Evolutionary conservation across 805 yeast genomes (phyloP).

Genomic region (Wickerhamomyces mucosus): DNA sequence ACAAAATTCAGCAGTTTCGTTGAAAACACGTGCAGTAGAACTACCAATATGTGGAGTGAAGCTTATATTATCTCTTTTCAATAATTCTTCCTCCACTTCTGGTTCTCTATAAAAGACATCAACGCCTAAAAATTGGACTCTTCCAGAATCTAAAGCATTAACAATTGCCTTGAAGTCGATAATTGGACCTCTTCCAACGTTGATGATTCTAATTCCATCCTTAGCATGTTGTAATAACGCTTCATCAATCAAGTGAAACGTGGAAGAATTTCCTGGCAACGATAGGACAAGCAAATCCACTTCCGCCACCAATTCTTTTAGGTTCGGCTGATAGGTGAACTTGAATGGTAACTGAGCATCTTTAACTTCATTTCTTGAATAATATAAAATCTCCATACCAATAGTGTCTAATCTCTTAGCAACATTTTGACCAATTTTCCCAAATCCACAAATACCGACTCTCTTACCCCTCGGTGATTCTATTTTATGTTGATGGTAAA

Average conservation of each 20-base stretch:
- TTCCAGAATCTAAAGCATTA: constrained; percentile 27
- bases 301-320: constrained; percentile 25
- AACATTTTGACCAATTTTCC: constrained; percentile 48
- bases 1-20: constrained; percentile 33
- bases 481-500: constrained; percentile 25
- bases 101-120: constrained; percentile 59
- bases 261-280: constrained; percentile 46
- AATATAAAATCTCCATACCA: constrained; percentile 52
- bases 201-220: constrained; percentile 38
- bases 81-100: constrained; percentile 18
- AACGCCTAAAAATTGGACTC: constrained; percentile 44
- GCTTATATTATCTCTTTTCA: constrained; percentile 31
- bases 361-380: constrained; percentile 36
- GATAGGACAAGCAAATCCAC: constrained; percentile 47
- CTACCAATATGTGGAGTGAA: constrained; percentile 60
- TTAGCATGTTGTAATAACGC: constrained; percentile 28
- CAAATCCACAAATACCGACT: constrained; percentile 51
- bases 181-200: constrained; percentile 51
- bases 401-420: constrained; percentile 39
- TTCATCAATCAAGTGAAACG: constrained; percentile 37
- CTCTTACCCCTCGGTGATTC: constrained; percentile 37
- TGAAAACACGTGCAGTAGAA: constrained; percentile 37
- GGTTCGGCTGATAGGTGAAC: constrained; percentile 20
- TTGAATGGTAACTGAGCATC: constrained; percentile 20
- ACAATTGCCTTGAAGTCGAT: constrained; percentile 41